Evolutionary conservation across 495 filamentous ascomycete species (phyloP).

Genomic region (Aspergillus egyptiacus): DNA sequence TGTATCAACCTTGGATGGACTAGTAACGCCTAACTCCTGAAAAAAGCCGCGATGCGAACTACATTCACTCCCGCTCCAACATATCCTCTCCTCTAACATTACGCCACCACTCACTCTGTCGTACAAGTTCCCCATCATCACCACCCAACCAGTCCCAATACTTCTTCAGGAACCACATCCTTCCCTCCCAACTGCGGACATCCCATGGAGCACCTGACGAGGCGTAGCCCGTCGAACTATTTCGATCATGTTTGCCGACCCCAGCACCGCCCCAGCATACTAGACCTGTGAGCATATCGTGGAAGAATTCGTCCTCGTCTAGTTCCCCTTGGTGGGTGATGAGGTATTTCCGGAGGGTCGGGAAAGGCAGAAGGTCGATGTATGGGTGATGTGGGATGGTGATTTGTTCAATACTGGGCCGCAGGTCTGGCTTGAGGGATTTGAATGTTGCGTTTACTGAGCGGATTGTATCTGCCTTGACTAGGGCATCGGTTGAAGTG

Average conservation of each 20-base stretch:
- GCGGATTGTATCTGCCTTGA: slow-evolving; percentile 10
- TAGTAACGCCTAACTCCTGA: too few species aligned
- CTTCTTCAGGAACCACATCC: slow-evolving; percentile 26
- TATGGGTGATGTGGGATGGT: slow-evolving; percentile 23
- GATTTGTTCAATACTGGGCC: slow-evolving; percentile 24
- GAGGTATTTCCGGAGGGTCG: slow-evolving; percentile 23
- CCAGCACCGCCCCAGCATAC: slow-evolving; percentile 26
- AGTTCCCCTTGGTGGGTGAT: slow-evolving; percentile 14
- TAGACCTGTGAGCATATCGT: slow-evolving; percentile 20
- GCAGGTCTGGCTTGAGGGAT: slow-evolving; percentile 21
- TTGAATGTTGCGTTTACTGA: slow-evolving; percentile 17
- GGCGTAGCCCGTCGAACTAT: slow-evolving; percentile 16
- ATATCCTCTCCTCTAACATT: slow-evolving; percentile 18
- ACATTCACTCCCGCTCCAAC: background rate
- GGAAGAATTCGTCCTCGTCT: slow-evolving; percentile 24
- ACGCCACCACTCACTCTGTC: slow-evolving; percentile 29
- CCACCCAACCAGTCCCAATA: slow-evolving; percentile 29
- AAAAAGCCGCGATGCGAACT: too few species aligned
- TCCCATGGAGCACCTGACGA: slow-evolving; percentile 29
- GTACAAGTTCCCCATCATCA: slow-evolving; percentile 23
- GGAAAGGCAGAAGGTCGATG: slow-evolving; percentile 26
- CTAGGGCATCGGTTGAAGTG: slow-evolving; percentile 2
- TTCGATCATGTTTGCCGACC: slow-evolving; percentile 18
- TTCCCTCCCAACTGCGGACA: slow-evolving; percentile 26
- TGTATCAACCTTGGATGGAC: too few species aligned